Percentiles rank a stretch among this genome's conserved stretches.
These are phyloP conservation scores for Botrytis galanthina DNA, from an alignment of 2,329 filamentous ascomycete genomes.

Conservation along the genomic window DNA sequence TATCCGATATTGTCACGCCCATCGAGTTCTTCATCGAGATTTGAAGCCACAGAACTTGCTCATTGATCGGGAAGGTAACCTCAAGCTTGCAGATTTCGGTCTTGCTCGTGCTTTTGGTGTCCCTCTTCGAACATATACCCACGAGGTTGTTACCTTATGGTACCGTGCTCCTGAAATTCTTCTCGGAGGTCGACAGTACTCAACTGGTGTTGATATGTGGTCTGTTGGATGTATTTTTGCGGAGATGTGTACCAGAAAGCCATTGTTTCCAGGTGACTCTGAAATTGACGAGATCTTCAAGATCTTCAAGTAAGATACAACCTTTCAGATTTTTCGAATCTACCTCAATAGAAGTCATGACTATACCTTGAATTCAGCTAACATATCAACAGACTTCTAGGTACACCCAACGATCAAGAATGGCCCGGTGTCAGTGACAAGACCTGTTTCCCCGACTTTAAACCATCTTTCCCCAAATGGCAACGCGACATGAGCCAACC, in stretches of 20 bases:
- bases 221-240: constrained; percentile 92
- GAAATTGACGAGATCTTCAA: constrained; percentile 96
- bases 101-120: constrained; percentile 88
- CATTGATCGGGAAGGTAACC: constrained; percentile 81
- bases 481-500: constrained; percentile 63
- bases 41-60: constrained; percentile 88
- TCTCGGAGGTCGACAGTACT: constrained; percentile 86
- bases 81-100: constrained; percentile 89
- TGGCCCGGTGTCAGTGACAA: constrained; percentile 73
- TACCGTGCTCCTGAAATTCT: constrained; percentile 90
- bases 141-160: constrained; percentile 94
- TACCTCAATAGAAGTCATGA: background rate
- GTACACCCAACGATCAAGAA: constrained; percentile 75
- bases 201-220: constrained; percentile 95
- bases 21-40: constrained; percentile 83
- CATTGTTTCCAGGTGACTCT: constrained; percentile 87
- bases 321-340: background rate
- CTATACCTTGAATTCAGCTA: constrained; percentile 19
- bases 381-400: constrained; percentile 58
- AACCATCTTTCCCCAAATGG: constrained; percentile 91
- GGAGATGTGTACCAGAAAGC: constrained; percentile 93
- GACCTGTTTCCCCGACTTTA: constrained; percentile 93
- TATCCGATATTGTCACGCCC: constrained; percentile 83
- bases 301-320: constrained; percentile 70
- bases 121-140: constrained; percentile 85